These are phyloP conservation scores for Hibiscus syriacus DNA, from an alignment of 345 rosid species.

Conservation along the genomic window DNA sequence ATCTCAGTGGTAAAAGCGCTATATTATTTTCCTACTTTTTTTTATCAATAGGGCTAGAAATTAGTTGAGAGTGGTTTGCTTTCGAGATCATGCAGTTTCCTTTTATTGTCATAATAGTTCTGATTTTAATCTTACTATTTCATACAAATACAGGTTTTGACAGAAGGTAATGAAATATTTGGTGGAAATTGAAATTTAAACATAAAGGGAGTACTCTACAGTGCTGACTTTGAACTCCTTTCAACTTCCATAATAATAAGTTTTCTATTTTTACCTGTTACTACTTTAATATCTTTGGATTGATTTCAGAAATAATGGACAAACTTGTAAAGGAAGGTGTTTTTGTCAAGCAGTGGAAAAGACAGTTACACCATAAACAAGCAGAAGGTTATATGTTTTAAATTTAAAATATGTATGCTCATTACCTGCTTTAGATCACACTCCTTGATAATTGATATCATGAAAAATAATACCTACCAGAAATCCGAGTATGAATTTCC, in stretches of 20 bases:
- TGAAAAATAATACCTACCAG: slow-evolving; percentile 30
- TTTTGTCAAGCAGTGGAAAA: slow-evolving; percentile 45
- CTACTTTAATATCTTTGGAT: slow-evolving; percentile 14
- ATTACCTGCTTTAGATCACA: slow-evolving; percentile 1
- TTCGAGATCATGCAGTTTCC: slow-evolving; percentile 7
- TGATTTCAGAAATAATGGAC: slow-evolving; percentile 69
- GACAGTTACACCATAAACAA: slow-evolving; percentile 54
- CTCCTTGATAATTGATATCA: neutral
- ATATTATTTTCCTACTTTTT: neutral
- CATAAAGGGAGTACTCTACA: neutral
- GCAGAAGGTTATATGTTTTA: too few species aligned
- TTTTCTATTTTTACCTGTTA: neutral
- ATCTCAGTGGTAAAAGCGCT: slow-evolving; percentile 56
- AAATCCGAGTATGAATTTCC: slow-evolving; percentile 42
- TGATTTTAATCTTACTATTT: slow-evolving; percentile 3
- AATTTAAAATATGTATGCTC: slow-evolving; percentile 2
- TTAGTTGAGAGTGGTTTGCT: neutral
- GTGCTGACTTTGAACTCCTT: slow-evolving; percentile 4
- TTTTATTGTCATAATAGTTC: neutral
- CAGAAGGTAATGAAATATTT: slow-evolving; percentile 50
- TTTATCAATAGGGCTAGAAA: neutral
- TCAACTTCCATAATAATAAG: neutral
- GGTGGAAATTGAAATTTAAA: too few species aligned
- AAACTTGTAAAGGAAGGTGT: slow-evolving; percentile 64
- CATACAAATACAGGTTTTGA: slow-evolving; percentile 52